Evolutionary conservation across 495 filamentous ascomycete species (phyloP).

Genomic region (Aspergillus heteromorphus): DNA sequence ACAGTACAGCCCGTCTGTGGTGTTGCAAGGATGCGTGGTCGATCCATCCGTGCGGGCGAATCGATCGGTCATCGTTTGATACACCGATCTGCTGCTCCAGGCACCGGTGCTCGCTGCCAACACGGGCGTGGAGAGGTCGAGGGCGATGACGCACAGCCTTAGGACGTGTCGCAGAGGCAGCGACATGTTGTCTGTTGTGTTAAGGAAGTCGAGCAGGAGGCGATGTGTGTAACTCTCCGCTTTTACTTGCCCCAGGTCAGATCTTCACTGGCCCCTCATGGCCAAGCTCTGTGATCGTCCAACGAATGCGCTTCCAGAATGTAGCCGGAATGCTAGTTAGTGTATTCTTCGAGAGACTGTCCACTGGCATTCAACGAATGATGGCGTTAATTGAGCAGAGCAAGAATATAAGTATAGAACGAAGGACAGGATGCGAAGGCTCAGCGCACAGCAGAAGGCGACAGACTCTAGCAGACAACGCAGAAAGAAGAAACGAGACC

Average conservation of each 20-base stretch:
- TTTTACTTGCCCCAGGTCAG: no score
- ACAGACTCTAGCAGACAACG: neutral
- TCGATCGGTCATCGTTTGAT: slow-evolving; percentile 72
- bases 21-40: slow-evolving; percentile 41
- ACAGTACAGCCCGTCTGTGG: slow-evolving; percentile 53
- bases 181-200: neutral
- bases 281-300: no score
- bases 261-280: no score
- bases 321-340: no score
- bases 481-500: neutral
- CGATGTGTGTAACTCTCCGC: no score
- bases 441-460: neutral
- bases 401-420: neutral
- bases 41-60: slow-evolving; percentile 65
- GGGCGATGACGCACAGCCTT: slow-evolving; percentile 10
- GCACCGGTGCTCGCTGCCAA: slow-evolving; percentile 23
- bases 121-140: neutral
- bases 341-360: no score
- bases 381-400: no score
- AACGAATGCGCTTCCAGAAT: no score
- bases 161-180: neutral
- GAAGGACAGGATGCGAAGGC: neutral
- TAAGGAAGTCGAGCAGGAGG: neutral
- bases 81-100: slow-evolving; percentile 62
- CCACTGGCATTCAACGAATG: no score